Conservation (phyloP, 2,329 filamentous ascomycete species). For the Pseudopithomyces maydicus region DNA sequence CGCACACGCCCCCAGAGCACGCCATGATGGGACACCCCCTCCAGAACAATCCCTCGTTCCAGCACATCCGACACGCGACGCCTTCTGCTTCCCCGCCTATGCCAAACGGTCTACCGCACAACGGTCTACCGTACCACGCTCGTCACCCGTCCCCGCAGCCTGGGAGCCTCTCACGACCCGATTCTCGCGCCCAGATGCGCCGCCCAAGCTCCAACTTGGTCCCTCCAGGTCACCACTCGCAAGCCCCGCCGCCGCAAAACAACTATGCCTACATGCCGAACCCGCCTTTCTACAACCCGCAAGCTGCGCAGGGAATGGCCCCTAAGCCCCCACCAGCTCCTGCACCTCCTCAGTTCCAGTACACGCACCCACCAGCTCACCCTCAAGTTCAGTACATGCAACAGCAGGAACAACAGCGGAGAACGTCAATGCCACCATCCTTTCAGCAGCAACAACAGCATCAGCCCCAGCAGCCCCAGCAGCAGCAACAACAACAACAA, state of each 20-base stretch:
- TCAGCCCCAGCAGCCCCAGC: constrained; percentile 60
- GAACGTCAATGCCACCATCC: constrained; percentile 73
- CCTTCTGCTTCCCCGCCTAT: constrained; percentile 90
- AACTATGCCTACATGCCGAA: constrained; percentile 86
- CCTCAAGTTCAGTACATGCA: constrained; percentile 69
- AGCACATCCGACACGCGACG: constrained; percentile 80
- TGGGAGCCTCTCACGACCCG: constrained; percentile 73
- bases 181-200: constrained; percentile 79
- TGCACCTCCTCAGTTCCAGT: constrained; percentile 51
- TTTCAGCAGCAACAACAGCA: constrained; percentile 59
- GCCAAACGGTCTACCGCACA: constrained; percentile 71
- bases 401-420: constrained; percentile 77
- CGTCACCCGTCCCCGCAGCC: constrained; percentile 84
- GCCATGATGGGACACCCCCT: constrained; percentile 56
- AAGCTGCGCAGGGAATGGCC: constrained; percentile 56
- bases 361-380: constrained; percentile 51
- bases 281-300: constrained; percentile 81
- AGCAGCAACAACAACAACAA: constrained; percentile 75
- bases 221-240: constrained; percentile 66
- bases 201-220: constrained; percentile 76
- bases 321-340: constrained; percentile 45
- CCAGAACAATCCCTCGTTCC: constrained; percentile 66
- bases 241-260: constrained; percentile 65
- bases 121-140: constrained; percentile 69
- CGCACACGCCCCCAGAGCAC: constrained; percentile 67